Percentiles rank a stretch among this genome's conserved stretches.
These are phyloP conservation scores for Phytophthora ramorum DNA, from an alignment of 352 stramenopile genomes.

Conservation along the genomic window DNA sequence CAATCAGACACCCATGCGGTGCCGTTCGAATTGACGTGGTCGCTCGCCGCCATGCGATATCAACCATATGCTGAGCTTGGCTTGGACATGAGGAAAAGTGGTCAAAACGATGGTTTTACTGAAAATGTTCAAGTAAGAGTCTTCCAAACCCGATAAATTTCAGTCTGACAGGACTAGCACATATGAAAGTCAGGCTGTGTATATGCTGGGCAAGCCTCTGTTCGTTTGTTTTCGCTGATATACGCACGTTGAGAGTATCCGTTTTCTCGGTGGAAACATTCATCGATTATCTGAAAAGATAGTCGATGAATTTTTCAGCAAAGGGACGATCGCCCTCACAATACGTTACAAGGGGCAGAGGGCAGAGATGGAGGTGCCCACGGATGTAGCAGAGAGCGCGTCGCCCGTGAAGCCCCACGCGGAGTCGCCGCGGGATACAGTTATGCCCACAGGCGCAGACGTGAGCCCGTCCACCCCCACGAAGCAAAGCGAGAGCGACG, in stretches of 20 bases:
- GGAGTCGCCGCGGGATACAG: slow-evolving; percentile 4
- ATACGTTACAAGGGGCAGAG: slow-evolving; percentile 21
- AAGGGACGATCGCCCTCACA: slow-evolving; percentile 28
- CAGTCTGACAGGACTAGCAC: too few relatives aligned
- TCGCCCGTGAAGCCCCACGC: slow-evolving; percentile 15
- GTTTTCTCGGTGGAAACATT: background rate
- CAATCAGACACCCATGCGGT: slow-evolving; percentile 2
- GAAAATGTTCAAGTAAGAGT: too few relatives aligned
- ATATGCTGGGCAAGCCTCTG: too few relatives aligned
- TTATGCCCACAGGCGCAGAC: background rate
- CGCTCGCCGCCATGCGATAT: slow-evolving; percentile 9
- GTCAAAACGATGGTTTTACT: background rate
- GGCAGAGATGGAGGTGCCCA: slow-evolving; percentile 34
- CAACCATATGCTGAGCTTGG: slow-evolving; percentile 22
- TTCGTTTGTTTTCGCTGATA: background rate
- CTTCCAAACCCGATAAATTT: too few relatives aligned
- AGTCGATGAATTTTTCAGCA: slow-evolving; percentile 25
- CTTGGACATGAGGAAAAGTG: too few relatives aligned
- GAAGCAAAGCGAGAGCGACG: slow-evolving; percentile 11
- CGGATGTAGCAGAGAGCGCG: slow-evolving; percentile 11
- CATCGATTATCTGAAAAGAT: slow-evolving; percentile 3
- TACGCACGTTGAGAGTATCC: background rate
- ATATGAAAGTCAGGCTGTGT: too few relatives aligned
- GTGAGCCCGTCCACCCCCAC: slow-evolving; percentile 10
- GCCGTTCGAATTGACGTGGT: slow-evolving; percentile 12